Conservation (phyloP, 108 stramenopile species). For the Pseudonitzschia multistriata region DNA sequence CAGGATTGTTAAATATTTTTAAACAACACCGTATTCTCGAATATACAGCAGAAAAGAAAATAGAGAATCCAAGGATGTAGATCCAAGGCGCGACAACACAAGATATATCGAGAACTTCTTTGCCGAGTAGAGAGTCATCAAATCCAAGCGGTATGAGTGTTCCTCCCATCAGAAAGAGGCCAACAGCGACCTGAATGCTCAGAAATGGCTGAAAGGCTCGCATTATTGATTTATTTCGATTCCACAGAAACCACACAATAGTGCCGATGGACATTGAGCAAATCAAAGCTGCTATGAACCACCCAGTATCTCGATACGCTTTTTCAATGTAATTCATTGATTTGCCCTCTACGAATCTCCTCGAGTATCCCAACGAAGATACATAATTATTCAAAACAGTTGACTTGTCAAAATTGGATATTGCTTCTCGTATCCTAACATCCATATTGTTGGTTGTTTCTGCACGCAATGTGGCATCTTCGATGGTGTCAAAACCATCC, state of each 20-base stretch:
- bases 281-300: slow-evolving; percentile 29
- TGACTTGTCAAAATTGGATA: neutral
- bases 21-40: slow-evolving; percentile 49
- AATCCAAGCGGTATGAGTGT: slow-evolving; percentile 40
- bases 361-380: slow-evolving; percentile 24
- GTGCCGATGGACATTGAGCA: slow-evolving; percentile 34
- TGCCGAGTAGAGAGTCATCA: slow-evolving; percentile 30
- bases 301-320: slow-evolving; percentile 26
- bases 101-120: slow-evolving; percentile 21
- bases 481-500: slow-evolving; percentile 9
- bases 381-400: slow-evolving; percentile 18
- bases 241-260: slow-evolving; percentile 36
- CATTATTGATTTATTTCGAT: slow-evolving; percentile 39
- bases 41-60: slow-evolving; percentile 50
- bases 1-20: slow-evolving; percentile 32
- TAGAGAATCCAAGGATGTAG: slow-evolving; percentile 46
- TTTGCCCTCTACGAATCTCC: neutral
- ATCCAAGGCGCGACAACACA: slow-evolving; percentile 45
- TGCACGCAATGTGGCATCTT: slow-evolving; percentile 35
- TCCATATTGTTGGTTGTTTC: slow-evolving; percentile 29
- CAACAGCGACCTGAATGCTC: slow-evolving; percentile 37
- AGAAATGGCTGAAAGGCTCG: slow-evolving; percentile 59
- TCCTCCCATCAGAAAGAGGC: slow-evolving; percentile 43
- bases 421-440: slow-evolving; percentile 14
- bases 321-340: slow-evolving; percentile 27